Base-by-base conservation (phyloP, 495 filamentous ascomycete genomes). In the Penicillium tannophilum region DNA sequence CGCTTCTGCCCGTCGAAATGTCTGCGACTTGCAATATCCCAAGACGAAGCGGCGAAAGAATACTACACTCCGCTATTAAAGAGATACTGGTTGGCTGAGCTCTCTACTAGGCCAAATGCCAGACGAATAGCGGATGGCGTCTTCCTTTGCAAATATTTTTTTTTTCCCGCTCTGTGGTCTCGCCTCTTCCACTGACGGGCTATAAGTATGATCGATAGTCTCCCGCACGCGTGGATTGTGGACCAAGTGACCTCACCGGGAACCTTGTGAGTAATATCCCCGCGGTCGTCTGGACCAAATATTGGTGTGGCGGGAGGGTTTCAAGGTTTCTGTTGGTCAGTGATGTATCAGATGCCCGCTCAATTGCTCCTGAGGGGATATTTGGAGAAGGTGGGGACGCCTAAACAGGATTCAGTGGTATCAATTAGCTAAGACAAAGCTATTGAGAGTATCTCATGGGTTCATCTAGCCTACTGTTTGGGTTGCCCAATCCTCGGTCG, bases 391-490 rank as follows among this genome's bases (percentile, higher is more conserved):
- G 39, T 41, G 39, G 39, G 16, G 39, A 41, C 39, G 16, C 39
- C 39, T 12, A 41, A 41, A 41, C 39, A 16, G 39, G 39, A 41
- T 41, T 17, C 39, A 41, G 39, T 41, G 39, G 39, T 41, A 41
- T 41, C 39, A 41, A 41, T 41, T 41, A 41, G 39, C 39, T 41
- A 41, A 41, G 39, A 41, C 6, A 41, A 41, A 41, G 39, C 39
- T 41, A 17, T n/a, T 17, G 3, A 17, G 16, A 41, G 14, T 41
- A 41, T 41, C 39, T 41, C 16, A 41, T 41, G 39, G 39, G 14
- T 12, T 16, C 39, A n/a, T 41, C 39, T 5, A 41, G 39, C 39
- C 39, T 41, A 41, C 39, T 17, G 39, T 41, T 41, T 41, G 14
- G 16, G 39, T 41, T n/a, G 16, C 7, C 16, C 14, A 41, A 41